Percentiles rank a stretch among this genome's conserved stretches.
Evolutionary conservation across 2,329 filamentous ascomycete genomes (phyloP).

Genomic region (Diaporthe australafricana): DNA sequence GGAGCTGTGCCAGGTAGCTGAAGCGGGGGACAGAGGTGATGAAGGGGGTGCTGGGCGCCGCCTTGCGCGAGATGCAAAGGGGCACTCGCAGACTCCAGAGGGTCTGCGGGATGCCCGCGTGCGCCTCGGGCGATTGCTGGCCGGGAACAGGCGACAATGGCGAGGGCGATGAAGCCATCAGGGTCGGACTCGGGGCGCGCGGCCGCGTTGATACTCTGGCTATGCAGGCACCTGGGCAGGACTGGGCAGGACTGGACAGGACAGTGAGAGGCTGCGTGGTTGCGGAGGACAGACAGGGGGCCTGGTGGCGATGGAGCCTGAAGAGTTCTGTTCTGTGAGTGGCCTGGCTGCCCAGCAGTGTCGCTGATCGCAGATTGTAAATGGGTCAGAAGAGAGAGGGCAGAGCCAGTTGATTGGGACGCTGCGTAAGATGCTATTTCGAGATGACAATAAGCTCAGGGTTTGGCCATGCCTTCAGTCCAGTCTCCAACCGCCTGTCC

Average conservation of each 20-base stretch:
- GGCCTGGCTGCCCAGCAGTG: not conserved
- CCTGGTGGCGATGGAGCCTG: slow-evolving; percentile 7
- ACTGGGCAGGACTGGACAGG: not conserved
- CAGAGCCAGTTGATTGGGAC: not conserved
- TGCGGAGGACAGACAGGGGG: not conserved
- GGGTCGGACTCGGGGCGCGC: not conserved
- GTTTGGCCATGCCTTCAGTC: not conserved
- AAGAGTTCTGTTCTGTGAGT: slow-evolving; percentile 6
- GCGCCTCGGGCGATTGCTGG: slow-evolving; percentile 22
- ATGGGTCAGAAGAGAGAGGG: not conserved
- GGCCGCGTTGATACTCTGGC: not conserved
- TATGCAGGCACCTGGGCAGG: not conserved
- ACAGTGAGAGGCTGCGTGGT: slow-evolving; percentile 2
- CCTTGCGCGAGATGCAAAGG: slow-evolving; percentile 64
- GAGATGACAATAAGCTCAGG: not conserved
- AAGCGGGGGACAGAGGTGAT: slow-evolving; percentile 67
- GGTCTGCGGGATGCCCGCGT: slow-evolving; percentile 53
- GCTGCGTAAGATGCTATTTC: not conserved
- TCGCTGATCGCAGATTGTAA: no score
- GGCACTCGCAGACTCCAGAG: slow-evolving; percentile 68
- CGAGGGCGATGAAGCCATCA: slow-evolving; percentile 30
- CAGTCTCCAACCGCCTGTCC: not conserved
- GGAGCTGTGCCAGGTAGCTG: slow-evolving; percentile 68
- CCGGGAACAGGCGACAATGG: slow-evolving; percentile 17
- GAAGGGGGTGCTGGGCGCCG: slow-evolving; percentile 60